Percentiles rank a stretch among this genome's conserved stretches.
These are phyloP conservation scores for Yamadazyma atlantica DNA, from an alignment of 1,139 yeast genomes.

Conservation along the genomic window DNA sequence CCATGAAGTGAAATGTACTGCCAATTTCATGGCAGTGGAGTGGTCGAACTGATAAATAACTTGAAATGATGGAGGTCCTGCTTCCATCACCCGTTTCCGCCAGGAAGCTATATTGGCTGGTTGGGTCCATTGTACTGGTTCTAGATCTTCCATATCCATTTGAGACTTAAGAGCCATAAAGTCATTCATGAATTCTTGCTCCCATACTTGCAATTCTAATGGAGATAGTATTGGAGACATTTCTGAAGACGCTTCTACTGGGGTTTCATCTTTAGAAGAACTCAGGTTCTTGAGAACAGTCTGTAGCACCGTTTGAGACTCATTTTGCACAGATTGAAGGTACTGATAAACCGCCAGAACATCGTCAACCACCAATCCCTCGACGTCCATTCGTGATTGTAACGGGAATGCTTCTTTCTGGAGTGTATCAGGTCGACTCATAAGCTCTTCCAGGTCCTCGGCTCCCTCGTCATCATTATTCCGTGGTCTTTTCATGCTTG, in stretches of 20 bases:
- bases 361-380: constrained; percentile 7
- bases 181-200: constrained; percentile 6
- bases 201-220: constrained; percentile 5
- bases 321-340: constrained; percentile 28
- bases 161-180: constrained; percentile 11
- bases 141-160: constrained; percentile 7
- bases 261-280: too few relatives aligned
- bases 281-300: constrained; percentile 3
- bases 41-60: constrained; percentile 28
- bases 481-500: constrained; percentile 1
- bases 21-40: constrained; percentile 32
- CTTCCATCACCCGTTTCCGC: constrained; percentile 29
- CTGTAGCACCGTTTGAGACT: constrained; percentile 21
- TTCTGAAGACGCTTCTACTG: background rate
- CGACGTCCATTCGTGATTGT: constrained; percentile 2
- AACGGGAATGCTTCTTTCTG: background rate
- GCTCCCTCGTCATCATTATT: background rate
- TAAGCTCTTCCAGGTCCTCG: background rate
- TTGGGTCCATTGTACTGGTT: constrained; percentile 12
- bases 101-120: constrained; percentile 33
- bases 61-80: constrained; percentile 28
- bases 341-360: constrained; percentile 25
- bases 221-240: too few relatives aligned
- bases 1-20: constrained; percentile 41
- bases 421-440: background rate